Evolutionary conservation across 1,284 basidiomycete species (phyloP).

Genomic region (Singerocomus rubriflavus): DNA sequence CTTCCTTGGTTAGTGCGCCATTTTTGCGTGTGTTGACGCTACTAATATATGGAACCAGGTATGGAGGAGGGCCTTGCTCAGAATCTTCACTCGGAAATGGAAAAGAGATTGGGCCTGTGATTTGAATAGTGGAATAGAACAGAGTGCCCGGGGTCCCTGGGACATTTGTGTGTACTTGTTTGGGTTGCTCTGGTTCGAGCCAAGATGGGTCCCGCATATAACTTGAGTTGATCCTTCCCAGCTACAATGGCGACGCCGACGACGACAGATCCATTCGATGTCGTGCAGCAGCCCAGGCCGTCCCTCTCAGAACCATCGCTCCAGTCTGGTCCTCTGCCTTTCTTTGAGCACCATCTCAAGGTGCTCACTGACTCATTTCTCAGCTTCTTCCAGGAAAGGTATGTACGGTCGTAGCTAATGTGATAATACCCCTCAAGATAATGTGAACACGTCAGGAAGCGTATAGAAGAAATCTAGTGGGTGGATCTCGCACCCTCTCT

Average conservation of each 20-base stretch:
- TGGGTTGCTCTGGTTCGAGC: conserved; percentile 11
- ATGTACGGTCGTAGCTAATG: conserved; percentile 25
- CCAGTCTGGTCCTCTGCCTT: conserved; percentile 56
- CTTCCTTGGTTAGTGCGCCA: conserved; percentile 55
- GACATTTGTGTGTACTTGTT: conserved; percentile 28
- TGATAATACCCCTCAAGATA: conserved; percentile 1
- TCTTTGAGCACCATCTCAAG: conserved; percentile 71
- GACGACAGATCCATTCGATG: conserved; percentile 23
- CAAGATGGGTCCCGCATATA: too few species aligned
- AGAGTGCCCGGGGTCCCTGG: conserved; percentile 9
- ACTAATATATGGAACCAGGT: conserved; percentile 38
- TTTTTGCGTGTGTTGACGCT: neutral
- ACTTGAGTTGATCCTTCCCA: conserved; percentile 9
- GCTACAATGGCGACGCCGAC: conserved; percentile 23
- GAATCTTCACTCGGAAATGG: conserved; percentile 71
- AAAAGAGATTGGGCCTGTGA: conserved; percentile 62
- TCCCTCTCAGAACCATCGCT: conserved; percentile 43
- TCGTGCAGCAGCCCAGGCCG: conserved; percentile 28
- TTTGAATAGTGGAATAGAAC: neutral
- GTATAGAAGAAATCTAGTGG: conserved; percentile 82
- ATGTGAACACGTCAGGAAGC: conserved; percentile 48
- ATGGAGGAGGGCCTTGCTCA: conserved; percentile 49
- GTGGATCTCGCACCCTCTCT: conserved; percentile 26
- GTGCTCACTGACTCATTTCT: conserved; percentile 75
- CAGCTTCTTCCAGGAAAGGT: conserved; percentile 84